Base-by-base conservation (phyloP, 768 basidiomycete genomes). In the Naganishia friedmannii region DNA sequence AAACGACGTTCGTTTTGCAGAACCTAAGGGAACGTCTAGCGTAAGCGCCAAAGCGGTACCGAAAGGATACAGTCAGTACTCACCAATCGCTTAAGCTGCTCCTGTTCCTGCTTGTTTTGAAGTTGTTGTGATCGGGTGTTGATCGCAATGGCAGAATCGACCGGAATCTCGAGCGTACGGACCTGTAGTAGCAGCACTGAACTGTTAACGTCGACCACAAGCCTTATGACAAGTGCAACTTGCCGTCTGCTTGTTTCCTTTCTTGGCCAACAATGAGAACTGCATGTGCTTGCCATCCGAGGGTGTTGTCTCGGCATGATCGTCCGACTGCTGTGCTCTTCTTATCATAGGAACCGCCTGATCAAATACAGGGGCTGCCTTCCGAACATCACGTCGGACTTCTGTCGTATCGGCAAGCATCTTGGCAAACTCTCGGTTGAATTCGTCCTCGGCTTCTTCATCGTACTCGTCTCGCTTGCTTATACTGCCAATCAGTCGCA, bases 71-170 rank as follows among this genome's bases (percentile, higher is more conserved):
- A 54, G 10, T 19, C 23, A 26, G 21, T 21, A 34, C 70, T 53
- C 3, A 96, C 96, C 23, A 98, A 85, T n/a, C 89, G 87, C 83
- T 99, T 99, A 74, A 99, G 83, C 72, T 97, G 92, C 80, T 98
- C 93, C 75, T 98, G 95, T 78, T 99, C 96, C 8, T 91, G 92
- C 82, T 89, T 91, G 81, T 94, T 93, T 78, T 93, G 93, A 72
- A 91, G 83, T 77, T 97, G 96, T 53, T 96, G 92, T 1, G 90
- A 87, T 34, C 89, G 88, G 1, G 93, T 94, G 76, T 96, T 92
- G 60, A 93, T 85, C 0, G 95, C 96, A 34, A 99, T 84, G 2
- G 92, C 85, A 9, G 95, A 92, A 74, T 87, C 89, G 9, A 91
- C 83, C 12, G 96, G 96, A 53, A 99, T 88, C 56, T 92, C 89